These are phyloP conservation scores for Phytophthora europaea DNA, from an alignment of 352 stramenopile genomes.

Conservation along the genomic window DNA sequence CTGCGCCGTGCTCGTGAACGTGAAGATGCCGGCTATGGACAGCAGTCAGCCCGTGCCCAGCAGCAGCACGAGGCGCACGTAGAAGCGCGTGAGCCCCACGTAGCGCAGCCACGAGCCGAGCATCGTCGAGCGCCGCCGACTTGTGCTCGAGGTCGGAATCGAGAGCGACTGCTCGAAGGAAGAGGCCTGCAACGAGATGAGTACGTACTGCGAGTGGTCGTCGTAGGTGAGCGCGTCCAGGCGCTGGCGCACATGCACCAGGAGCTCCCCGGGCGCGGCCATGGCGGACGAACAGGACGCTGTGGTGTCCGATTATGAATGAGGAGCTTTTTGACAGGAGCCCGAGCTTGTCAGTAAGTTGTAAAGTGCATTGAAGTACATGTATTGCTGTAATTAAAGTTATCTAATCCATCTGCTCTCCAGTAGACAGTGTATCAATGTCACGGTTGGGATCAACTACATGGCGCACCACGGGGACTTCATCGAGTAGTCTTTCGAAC, in stretches of 20 bases:
- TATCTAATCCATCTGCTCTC: no score
- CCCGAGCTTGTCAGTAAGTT: slow-evolving; percentile 1
- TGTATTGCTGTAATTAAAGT: no score
- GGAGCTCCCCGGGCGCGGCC: slow-evolving; percentile 42
- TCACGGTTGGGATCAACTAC: no score
- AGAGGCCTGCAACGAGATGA: slow-evolving; percentile 45
- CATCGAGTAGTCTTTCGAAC: no score
- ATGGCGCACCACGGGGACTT: no score
- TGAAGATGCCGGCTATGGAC: slow-evolving; percentile 51
- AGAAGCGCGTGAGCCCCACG: slow-evolving; percentile 58
- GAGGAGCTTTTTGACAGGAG: background rate
- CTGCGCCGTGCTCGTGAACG: slow-evolving; percentile 43
- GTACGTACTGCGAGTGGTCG: slow-evolving; percentile 54
- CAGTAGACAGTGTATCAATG: no score
- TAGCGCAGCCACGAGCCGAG: slow-evolving; percentile 32
- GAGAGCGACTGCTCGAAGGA: slow-evolving; percentile 23
- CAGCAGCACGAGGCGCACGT: slow-evolving; percentile 53
- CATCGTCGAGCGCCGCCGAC: slow-evolving; percentile 23
- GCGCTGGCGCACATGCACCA: slow-evolving; percentile 59
- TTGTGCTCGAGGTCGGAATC: slow-evolving; percentile 21
- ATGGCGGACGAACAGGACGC: background rate
- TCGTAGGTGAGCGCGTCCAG: slow-evolving; percentile 67
- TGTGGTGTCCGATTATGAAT: background rate
- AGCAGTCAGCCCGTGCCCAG: slow-evolving; percentile 61
- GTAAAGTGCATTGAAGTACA: no score